Base-by-base conservation (phyloP, 768 basidiomycete species). In the Kondoa subrosea region DNA sequence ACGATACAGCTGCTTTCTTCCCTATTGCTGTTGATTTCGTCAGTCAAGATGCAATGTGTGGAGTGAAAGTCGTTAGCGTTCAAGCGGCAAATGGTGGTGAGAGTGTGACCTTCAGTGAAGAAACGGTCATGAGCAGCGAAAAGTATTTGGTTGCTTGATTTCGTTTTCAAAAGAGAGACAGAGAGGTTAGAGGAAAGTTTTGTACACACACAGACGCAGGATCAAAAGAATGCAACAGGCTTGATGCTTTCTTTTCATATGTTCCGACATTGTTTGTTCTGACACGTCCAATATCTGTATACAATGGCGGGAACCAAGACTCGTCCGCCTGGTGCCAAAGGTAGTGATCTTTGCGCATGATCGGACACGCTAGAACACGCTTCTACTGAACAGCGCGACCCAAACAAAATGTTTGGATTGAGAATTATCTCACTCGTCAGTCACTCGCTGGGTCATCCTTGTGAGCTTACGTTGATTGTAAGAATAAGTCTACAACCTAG, bases 1-100 rank as follows among this genome's bases (percentile, higher is more conserved):
- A 90, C 70, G 91, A 93, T 71, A 78, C 81, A 0, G 85, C 83
- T 2, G 83, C 82, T 12, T 93, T 95, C 80, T 99, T 96, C 88
- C 92, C 93, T 1, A 89, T 99, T 62, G 81, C 82, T 34, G 85
- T 93, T 1, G 78, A 81, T 1, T 96, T 97, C 74, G 84, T 86
- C 63, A 87, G 84, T 0, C 82, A 87, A 72, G 88, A 88, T 4
- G 88, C 86, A 73, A 77, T 93, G 70, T 85, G 87, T 0, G 89
- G 91, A 26, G 81, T 95, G 50, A 81, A 80, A 31, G 83, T 78
- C 17, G 73, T 76, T n/a, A 73, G 72, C 27, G 85, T 87, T 40
- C 82, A 80, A n/a, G 81, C 81, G 64, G 78, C 85, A 26, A 82
- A 78, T 27, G 77, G 76, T 34, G 79, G 79, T 1, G 82, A 81